Base-by-base conservation (phyloP, 352 stramenopile genomes). In the Phytopythium mirpurense region DNA sequence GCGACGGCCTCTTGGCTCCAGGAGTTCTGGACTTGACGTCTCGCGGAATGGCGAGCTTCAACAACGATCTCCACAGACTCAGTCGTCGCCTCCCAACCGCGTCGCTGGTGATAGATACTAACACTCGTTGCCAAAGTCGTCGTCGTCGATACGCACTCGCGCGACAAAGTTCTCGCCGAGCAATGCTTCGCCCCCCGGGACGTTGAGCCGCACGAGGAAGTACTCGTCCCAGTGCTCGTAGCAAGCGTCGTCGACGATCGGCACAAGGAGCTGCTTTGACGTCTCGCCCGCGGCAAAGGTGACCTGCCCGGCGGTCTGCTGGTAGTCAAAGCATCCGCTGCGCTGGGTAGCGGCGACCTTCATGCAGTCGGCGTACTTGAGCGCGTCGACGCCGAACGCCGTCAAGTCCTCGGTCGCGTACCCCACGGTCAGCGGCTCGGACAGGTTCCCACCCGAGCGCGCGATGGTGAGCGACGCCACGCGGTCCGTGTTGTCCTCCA, bases 201-300 rank as follows among this genome's bases (percentile, higher is more conserved):
- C 79, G 48, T 96, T 86, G 21, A 98, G 69, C 0, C 87, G 93
- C 23, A 98, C 72, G 38, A 96, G 70, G 41, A 98, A 90, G 58
- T 94, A 96, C 64, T 98, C 83, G 14, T 88, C 65, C 61, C 85
- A 79, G 24, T 60, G 68, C 60, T 98, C 93, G 38, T 80, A 76
- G 67, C 95, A 98, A 24, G 74, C 71, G 67, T 99, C 94, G 57
- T 99, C 92, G 48, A 98, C 89, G 35, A 98, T 88, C n/a, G 78
- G 71, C 26, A 98, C 74, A 14, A 79, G 81, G 56, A 98, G 86
- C 45, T 93, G 77, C 27, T 88, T 88, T 45, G 84, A 83, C 8
- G 70, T 87, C 47, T 96, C 86, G 1, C 90, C 90, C 0, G 72
- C 68, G 16, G 80, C 74, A 48, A 99, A 98, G 11, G 87, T 96